These are phyloP conservation scores for Ceriops zippeliana DNA, from an alignment of 345 rosid genomes.

Conservation along the genomic window DNA sequence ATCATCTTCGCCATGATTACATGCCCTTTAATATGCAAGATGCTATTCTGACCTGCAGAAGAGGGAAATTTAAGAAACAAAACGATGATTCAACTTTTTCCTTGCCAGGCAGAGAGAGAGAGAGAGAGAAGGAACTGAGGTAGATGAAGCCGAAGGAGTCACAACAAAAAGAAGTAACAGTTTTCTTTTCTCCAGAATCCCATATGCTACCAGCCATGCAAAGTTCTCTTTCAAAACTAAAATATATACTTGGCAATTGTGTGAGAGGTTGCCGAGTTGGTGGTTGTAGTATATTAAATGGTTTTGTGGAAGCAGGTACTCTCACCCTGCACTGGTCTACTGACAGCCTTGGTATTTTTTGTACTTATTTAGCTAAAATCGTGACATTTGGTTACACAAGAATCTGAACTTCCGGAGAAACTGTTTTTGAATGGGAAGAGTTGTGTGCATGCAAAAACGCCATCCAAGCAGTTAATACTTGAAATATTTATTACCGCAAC, in stretches of 20 bases:
- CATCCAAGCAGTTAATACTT: not conserved
- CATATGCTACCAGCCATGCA: constrained; percentile 20
- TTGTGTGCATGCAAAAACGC: not conserved
- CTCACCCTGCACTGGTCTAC: not conserved
- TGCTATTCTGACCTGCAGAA: constrained; percentile 20
- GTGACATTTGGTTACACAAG: not conserved
- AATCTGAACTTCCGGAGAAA: not conserved
- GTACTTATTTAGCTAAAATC: not conserved
- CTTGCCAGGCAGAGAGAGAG: constrained; percentile 21
- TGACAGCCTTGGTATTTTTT: not conserved
- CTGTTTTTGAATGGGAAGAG: not conserved
- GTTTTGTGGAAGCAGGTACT: not conserved
- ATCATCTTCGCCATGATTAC: constrained; percentile 33
- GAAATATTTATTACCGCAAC: no score
- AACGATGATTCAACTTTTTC: constrained; percentile 14
- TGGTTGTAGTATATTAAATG: constrained; percentile 7
- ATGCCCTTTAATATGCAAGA: constrained; percentile 24
- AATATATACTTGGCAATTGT: not conserved
- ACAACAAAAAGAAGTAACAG: constrained; percentile 15
- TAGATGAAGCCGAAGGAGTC: constrained; percentile 10
- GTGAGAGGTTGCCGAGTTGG: not conserved
- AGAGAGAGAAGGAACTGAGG: not conserved
- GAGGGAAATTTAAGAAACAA: not conserved
- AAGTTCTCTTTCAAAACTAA: not conserved
- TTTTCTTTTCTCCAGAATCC: constrained; percentile 3